These are phyloP conservation scores for Pseudopithomyces maydicus DNA, from an alignment of 2,329 filamentous ascomycete species.

Conservation along the genomic window DNA sequence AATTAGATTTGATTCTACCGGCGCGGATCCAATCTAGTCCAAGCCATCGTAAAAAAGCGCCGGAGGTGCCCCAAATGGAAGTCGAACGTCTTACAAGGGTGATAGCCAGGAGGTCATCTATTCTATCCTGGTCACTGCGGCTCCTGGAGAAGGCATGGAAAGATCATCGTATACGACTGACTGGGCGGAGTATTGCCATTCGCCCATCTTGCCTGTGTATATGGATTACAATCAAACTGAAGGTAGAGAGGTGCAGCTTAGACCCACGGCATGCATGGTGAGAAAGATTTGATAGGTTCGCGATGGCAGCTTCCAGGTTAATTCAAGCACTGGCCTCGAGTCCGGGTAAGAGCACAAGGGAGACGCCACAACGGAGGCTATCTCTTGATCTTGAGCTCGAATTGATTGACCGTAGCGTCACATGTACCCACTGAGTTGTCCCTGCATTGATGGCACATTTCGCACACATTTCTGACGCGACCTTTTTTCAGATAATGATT, in stretches of 20 bases:
- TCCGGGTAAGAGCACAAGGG: constrained; percentile 25
- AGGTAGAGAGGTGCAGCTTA: constrained; percentile 5
- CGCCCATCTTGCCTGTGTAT: constrained; percentile 3
- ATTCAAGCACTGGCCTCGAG: constrained; percentile 10
- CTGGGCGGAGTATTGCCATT: constrained; percentile 7
- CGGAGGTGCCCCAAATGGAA: not conserved
- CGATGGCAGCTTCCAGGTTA: not conserved
- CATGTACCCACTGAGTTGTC: too few species aligned
- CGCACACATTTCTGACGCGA: too few species aligned
- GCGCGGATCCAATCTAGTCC: constrained; percentile 1
- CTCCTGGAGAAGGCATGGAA: not conserved
- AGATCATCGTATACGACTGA: not conserved
- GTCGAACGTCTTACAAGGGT: not conserved
- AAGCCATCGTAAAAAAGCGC: not conserved
- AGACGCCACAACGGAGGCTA: not conserved
- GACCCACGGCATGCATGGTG: not conserved
- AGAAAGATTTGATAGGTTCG: not conserved
- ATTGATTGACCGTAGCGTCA: too few species aligned
- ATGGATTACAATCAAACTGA: not conserved
- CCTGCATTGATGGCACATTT: too few species aligned
- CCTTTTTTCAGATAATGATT: too few species aligned
- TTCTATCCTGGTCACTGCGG: not conserved
- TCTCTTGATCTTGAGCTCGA: too few species aligned
- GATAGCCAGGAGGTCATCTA: not conserved
- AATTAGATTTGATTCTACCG: constrained; percentile 1